Base-by-base conservation (phyloP, 345 rosid genomes). In the Laguncularia racemosa region DNA sequence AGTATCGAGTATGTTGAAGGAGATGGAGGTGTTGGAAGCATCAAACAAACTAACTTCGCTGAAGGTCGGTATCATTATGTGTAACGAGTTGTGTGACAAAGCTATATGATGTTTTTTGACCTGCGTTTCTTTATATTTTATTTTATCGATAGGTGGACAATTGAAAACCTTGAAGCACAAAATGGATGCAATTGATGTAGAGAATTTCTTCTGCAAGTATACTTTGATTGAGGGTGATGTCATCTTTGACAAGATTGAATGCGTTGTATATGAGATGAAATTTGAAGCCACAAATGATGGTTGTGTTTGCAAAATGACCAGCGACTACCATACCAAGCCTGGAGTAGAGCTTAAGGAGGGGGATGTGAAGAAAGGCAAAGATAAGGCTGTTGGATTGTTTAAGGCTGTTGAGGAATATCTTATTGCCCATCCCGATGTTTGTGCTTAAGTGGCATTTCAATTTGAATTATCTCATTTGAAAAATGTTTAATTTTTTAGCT, bases 161-260 rank as follows among this genome's bases (percentile, higher is more conserved):
- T 23, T 80, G 7, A 74, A 65, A 64, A 56, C 2, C 33, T 45
- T 69, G n/a, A 81, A 61, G 75, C 73, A 73, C 66, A 38, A 59
- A 57, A 46, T 81, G 0, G 79, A 78, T 4, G 70, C 65, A 17
- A 53, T 81, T 0, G 83, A 81, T 33, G 44, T 17, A 7, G 67
- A 50, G 53, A 75, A 63, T 14, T 72, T 46, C 15, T 45, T 53
- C 0, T 67, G 62, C 63, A 63, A 67, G 40, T 75, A 81, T 63
- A 78, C 69, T 12, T 23, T 70, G 75, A 64, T 81, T 8, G 83
- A 81, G 51, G 75, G 79, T 0, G 77, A 69, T 16, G 65, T 51
- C 6, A 1, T 64, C 4, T 11, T 61, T 26, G 72, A 71, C 3
- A 73, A 64, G 43, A 23, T 71, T 0, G 79, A 66, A 13, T 61